phyloP scores from a whole-genome alignment of 805 yeast genomes.

The Yarrowia keelungensis region DNA sequence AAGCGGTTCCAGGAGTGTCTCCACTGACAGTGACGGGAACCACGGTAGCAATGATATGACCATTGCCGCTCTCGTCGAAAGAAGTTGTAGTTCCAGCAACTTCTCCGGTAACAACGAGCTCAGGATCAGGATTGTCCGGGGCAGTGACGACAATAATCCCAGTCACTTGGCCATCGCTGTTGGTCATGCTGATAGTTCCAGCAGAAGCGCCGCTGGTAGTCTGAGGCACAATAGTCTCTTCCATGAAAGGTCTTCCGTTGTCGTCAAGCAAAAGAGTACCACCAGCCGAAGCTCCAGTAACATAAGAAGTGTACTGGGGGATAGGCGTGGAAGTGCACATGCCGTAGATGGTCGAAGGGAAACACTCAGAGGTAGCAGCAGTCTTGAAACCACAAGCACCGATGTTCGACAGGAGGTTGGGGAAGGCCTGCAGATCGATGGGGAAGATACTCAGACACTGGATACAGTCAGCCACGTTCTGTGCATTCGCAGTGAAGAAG shows the following conservation, averaged over 20 bases:
- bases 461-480: neutral
- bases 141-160: neutral
- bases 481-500: slow-evolving; percentile 3
- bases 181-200: neutral
- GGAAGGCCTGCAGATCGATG: neutral
- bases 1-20: neutral
- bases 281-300: neutral
- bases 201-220: neutral
- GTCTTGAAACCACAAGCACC: neutral
- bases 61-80: neutral
- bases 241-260: neutral
- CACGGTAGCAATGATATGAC: neutral
- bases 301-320: slow-evolving; percentile 16
- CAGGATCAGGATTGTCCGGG: neutral
- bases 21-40: slow-evolving; percentile 4
- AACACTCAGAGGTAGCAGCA: neutral
- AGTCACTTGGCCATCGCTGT: neutral
- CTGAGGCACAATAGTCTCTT: neutral
- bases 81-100: neutral
- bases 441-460: slow-evolving; percentile 10
- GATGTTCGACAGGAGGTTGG: slow-evolving; percentile 1
- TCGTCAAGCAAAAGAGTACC: neutral
- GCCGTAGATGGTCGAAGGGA: neutral
- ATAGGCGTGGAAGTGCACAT: neutral
- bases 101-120: neutral